phyloP scores from a whole-genome alignment of 805 yeast species.

The Kuraishia capsulata region DNA sequence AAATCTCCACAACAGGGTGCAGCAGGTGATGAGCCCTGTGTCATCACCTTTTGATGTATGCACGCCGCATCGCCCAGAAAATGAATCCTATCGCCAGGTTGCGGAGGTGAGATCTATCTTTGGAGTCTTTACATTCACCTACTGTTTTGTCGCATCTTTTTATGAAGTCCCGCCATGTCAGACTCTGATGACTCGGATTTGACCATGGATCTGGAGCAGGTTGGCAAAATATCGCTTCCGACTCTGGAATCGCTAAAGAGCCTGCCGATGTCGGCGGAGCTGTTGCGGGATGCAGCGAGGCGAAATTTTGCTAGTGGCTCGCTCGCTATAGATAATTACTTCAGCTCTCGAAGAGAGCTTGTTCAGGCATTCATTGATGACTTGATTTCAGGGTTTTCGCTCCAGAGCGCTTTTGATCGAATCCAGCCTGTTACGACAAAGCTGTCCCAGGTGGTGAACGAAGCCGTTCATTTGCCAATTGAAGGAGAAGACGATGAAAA shows the following conservation, averaged over 20 bases:
- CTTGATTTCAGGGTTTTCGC: slow-evolving; percentile 33
- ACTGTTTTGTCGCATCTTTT: no score
- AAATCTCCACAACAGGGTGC: no score
- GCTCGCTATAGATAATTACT: slow-evolving; percentile 8
- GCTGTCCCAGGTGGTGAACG: slow-evolving; percentile 33
- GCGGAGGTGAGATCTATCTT: no score
- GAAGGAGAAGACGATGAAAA: slow-evolving; percentile 10
- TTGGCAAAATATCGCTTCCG: slow-evolving; percentile 31
- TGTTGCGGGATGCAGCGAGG: neutral
- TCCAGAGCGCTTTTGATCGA: slow-evolving; percentile 42
- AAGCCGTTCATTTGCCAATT: slow-evolving; percentile 37
- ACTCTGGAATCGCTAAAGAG: slow-evolving; percentile 10
- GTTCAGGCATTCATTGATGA: slow-evolving; percentile 31
- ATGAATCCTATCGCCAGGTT: no score
- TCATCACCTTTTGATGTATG: no score
- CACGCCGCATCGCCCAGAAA: no score
- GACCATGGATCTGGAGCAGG: slow-evolving; percentile 38
- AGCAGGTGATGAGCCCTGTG: no score
- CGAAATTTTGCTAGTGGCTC: neutral
- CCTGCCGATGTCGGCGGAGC: neutral
- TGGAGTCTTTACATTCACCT: no score
- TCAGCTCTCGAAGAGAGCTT: slow-evolving; percentile 23
- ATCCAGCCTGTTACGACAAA: slow-evolving; percentile 26
- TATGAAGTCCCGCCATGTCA: no score
- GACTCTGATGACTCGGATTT: slow-evolving; percentile 28